Conservation (phyloP, 495 filamentous ascomycete genomes). For the Penicillium malachiteum region DNA sequence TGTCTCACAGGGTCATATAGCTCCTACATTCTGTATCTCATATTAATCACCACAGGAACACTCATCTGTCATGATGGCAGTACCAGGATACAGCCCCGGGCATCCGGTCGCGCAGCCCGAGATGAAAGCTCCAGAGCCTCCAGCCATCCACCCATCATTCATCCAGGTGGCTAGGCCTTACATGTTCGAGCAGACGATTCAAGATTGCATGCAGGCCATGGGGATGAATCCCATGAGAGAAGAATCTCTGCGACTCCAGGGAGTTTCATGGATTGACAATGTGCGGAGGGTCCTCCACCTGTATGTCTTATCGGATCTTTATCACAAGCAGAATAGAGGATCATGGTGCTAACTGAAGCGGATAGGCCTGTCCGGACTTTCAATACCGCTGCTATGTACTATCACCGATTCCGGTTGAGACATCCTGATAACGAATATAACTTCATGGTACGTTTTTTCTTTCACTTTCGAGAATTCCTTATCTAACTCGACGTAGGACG, state of each 20-base stretch:
- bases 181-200: slow-evolving; percentile 61
- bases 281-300: slow-evolving; percentile 69
- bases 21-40: too few species aligned
- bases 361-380: slow-evolving; percentile 75
- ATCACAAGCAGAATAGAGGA: slow-evolving; percentile 1
- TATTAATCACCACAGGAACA: too few species aligned
- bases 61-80: too few species aligned
- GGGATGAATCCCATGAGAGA: slow-evolving; percentile 61
- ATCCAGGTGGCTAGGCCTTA: slow-evolving; percentile 70
- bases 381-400: slow-evolving; percentile 79
- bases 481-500: slow-evolving; percentile 56
- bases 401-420: slow-evolving; percentile 82
- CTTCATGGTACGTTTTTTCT: slow-evolving; percentile 39
- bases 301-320: slow-evolving; percentile 40
- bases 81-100: too few species aligned
- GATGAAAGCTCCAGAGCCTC: slow-evolving; percentile 23
- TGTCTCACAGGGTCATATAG: too few species aligned
- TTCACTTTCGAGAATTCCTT: not conserved
- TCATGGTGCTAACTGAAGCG: slow-evolving; percentile 10
- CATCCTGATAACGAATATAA: slow-evolving; percentile 73
- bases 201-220: slow-evolving; percentile 54
- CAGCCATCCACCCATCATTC: slow-evolving; percentile 66
- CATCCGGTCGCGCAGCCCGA: slow-evolving; percentile 3
- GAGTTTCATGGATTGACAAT: slow-evolving; percentile 77
- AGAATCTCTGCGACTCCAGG: slow-evolving; percentile 68